Percentiles rank a stretch among this genome's conserved stretches.
Conservation (phyloP, 352 stramenopile species). For the Globisporangium paroecandrum region DNA sequence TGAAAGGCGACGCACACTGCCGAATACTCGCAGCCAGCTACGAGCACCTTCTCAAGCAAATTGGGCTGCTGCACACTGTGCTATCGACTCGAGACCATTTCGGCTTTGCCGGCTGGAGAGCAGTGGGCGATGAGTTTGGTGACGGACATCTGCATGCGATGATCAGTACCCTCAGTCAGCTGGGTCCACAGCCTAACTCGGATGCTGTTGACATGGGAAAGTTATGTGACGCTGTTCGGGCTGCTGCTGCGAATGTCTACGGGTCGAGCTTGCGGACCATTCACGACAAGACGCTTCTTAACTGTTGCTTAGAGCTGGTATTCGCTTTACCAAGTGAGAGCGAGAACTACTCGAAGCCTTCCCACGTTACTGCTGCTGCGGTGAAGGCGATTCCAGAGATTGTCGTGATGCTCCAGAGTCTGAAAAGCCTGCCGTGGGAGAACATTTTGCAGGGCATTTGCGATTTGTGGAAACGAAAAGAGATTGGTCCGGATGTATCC, state of each 20-base stretch:
- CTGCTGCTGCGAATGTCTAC: slow-evolving; percentile 32
- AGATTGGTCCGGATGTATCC: not conserved
- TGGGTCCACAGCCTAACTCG: not conserved
- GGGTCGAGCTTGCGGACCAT: slow-evolving; percentile 16
- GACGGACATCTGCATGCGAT: slow-evolving; percentile 15
- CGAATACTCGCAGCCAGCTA: slow-evolving; percentile 10
- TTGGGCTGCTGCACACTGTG: slow-evolving; percentile 23
- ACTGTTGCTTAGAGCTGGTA: slow-evolving; percentile 25
- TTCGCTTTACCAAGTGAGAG: not conserved
- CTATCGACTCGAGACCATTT: slow-evolving; percentile 18
- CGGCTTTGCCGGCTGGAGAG: slow-evolving; percentile 16
- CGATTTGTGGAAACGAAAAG: slow-evolving; percentile 2
- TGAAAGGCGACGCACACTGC: slow-evolving; percentile 20
- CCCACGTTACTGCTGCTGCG: not conserved
- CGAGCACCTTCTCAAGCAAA: slow-evolving; percentile 22
- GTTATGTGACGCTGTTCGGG: slow-evolving; percentile 9
- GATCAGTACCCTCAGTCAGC: not conserved
- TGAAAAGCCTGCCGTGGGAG: slow-evolving; percentile 23
- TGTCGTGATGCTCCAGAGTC: slow-evolving; percentile 9
- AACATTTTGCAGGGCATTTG: slow-evolving; percentile 15
- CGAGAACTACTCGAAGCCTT: not conserved
- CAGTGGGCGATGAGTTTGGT: not conserved
- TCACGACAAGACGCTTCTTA: slow-evolving; percentile 26
- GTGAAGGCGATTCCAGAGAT: slow-evolving; percentile 24
- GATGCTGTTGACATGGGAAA: slow-evolving; percentile 2